phyloP scores from a whole-genome alignment of 2,329 filamentous ascomycete species.

The Orbilia brochopaga region DNA sequence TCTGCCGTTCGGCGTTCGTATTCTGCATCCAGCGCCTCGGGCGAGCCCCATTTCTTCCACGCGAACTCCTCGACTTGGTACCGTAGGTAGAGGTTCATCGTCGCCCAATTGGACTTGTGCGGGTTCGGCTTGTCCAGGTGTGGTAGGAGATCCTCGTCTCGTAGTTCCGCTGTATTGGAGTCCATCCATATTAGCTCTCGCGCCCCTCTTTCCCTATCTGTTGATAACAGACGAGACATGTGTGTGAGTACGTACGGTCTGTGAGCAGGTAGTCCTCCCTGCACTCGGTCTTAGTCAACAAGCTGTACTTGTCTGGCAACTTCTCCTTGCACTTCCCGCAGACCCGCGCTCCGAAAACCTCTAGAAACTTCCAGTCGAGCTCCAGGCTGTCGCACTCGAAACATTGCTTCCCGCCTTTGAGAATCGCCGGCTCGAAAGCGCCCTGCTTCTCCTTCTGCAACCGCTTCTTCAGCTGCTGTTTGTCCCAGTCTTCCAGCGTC shows the following conservation, averaged over 20 bases:
- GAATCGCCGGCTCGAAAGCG: conserved; percentile 85
- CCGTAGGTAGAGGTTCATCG: conserved; percentile 97
- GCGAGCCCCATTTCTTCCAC: conserved; percentile 88
- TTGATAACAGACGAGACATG: conserved; percentile 1
- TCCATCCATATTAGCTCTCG: conserved; percentile 9
- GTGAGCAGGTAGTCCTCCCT: conserved; percentile 94
- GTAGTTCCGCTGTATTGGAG: conserved; percentile 73
- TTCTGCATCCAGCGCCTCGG: conserved; percentile 84
- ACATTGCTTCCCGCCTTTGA: conserved; percentile 73
- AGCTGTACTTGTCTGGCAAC: conserved; percentile 86
- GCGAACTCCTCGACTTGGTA: conserved; percentile 95
- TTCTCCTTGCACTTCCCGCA: conserved; percentile 89
- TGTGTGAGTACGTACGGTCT: conserved; percentile 68
- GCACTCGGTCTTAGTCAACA: conserved; percentile 95
- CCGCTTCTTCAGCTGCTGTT: conserved; percentile 71
- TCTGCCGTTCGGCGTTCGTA: conserved; percentile 79
- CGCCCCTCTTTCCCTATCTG: neutral
- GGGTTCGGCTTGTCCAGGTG: conserved; percentile 90
- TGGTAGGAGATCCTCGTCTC: conserved; percentile 82
- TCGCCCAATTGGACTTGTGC: conserved; percentile 93
- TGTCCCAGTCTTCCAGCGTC: conserved; percentile 90
- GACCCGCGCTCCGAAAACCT: conserved; percentile 75
- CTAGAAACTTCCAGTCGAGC: conserved; percentile 95
- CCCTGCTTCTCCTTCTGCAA: conserved; percentile 76
- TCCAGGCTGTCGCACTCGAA: conserved; percentile 81